Percentiles rank a stretch among this genome's conserved stretches.
Conservation (phyloP, 441 rosid genomes). For the Populus hybrid region DNA sequence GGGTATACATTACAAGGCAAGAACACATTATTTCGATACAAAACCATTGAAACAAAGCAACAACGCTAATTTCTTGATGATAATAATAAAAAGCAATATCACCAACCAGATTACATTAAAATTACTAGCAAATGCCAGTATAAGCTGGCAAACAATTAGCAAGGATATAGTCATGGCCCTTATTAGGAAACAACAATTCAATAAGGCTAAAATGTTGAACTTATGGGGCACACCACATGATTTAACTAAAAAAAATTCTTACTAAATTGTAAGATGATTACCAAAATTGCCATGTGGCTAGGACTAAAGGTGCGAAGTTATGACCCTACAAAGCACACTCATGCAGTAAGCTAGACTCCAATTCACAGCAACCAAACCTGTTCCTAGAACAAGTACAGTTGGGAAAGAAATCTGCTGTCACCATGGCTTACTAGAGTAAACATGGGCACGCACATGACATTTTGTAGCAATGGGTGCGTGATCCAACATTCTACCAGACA, state of each 20-base stretch:
- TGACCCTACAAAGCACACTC: not conserved
- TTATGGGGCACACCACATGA: not conserved
- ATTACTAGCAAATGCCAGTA: not conserved
- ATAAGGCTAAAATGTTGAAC: not conserved
- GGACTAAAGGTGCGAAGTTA: not conserved
- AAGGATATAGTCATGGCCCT: not conserved
- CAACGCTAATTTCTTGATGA: not conserved
- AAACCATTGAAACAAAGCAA: not conserved
- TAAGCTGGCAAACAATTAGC: not conserved
- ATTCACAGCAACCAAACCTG: not conserved
- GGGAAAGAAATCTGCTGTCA: not conserved
- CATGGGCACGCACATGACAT: not conserved
- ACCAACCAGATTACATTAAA: not conserved
- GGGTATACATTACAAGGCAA: not conserved
- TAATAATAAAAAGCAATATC: not conserved
- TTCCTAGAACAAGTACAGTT: not conserved
- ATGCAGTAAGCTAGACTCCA: not conserved
- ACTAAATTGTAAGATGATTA: not conserved
- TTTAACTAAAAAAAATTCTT: not conserved
- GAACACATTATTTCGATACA: not conserved
- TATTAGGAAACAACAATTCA: not conserved
- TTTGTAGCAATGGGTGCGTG: not conserved
- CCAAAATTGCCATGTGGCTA: not conserved
- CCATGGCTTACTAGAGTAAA: not conserved
- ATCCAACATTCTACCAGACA: not conserved